Percentiles rank a stretch among this genome's conserved stretches.
These are phyloP conservation scores for Grosmannia penicillata DNA, from an alignment of 2,329 filamentous ascomycete genomes.

Conservation along the genomic window DNA sequence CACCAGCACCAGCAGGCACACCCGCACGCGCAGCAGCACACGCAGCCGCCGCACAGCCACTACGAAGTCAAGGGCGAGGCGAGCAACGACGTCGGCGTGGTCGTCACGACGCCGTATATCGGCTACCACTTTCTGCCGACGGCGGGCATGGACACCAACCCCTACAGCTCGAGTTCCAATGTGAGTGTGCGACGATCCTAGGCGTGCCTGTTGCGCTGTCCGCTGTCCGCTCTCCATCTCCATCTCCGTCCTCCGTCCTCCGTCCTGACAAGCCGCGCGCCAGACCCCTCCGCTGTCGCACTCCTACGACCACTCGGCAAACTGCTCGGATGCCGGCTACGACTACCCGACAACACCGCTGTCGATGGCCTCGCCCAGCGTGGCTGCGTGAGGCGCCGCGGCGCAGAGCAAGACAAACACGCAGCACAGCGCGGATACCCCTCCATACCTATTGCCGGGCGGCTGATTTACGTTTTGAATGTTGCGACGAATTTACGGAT, in stretches of 20 bases:
- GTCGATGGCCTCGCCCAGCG: conserved; percentile 53
- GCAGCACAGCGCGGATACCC: too few species aligned
- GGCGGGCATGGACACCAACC: conserved; percentile 46
- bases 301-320: conserved; percentile 53
- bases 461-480: too few species aligned
- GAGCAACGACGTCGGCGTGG: conserved; percentile 1
- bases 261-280: conserved; percentile 25
- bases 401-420: too few species aligned
- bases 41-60: background rate
- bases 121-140: conserved; percentile 50
- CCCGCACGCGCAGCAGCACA: conserved; percentile 8
- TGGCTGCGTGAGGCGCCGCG: conserved; percentile 20
- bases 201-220: conserved; percentile 4
- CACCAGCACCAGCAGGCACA: background rate
- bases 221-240: background rate
- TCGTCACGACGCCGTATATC: conserved; percentile 40
- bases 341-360: conserved; percentile 56
- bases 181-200: conserved; percentile 44
- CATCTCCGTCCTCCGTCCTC: background rate
- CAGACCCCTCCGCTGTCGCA: conserved; percentile 68
- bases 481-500: too few species aligned
- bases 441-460: too few species aligned
- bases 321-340: conserved; percentile 43
- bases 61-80: conserved; percentile 48
- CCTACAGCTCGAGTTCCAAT: conserved; percentile 59